Conservation (phyloP, 257 asterid genomes). For the Echites panduratus region DNA sequence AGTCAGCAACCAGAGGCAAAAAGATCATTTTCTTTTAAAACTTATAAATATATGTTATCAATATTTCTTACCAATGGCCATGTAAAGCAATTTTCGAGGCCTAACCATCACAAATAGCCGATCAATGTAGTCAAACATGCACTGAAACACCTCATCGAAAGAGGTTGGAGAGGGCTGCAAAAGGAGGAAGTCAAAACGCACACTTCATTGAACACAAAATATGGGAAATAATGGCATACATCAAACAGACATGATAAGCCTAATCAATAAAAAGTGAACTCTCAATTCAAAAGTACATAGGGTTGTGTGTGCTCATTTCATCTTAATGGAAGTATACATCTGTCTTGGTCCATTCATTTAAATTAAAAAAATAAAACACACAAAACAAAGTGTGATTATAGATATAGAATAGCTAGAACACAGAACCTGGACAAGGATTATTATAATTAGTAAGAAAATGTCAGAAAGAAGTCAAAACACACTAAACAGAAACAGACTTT, state of each 20-base stretch:
- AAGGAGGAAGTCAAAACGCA: conserved; percentile 17
- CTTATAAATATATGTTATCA: conserved; percentile 1
- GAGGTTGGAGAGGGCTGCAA: conserved; percentile 94
- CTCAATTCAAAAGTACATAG: neutral
- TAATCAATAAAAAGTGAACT: neutral
- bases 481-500: too few relatives aligned
- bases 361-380: neutral
- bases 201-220: neutral
- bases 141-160: conserved; percentile 85
- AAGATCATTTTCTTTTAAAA: neutral
- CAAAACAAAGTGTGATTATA: neutral
- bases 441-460: too few relatives aligned
- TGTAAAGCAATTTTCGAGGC: conserved; percentile 79
- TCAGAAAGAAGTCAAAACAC: too few relatives aligned
- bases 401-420: neutral
- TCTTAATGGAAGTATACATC: neutral
- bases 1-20: conserved; percentile 15
- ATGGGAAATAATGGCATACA: neutral
- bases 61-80: conserved; percentile 88
- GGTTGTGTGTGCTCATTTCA: too few relatives aligned
- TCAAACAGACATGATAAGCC: neutral
- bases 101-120: conserved; percentile 93
- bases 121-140: conserved; percentile 93
- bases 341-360: neutral
- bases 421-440: neutral